These are phyloP conservation scores for Aspergillus tubingensis DNA, from an alignment of 2,329 filamentous ascomycete species.

Conservation along the genomic window DNA sequence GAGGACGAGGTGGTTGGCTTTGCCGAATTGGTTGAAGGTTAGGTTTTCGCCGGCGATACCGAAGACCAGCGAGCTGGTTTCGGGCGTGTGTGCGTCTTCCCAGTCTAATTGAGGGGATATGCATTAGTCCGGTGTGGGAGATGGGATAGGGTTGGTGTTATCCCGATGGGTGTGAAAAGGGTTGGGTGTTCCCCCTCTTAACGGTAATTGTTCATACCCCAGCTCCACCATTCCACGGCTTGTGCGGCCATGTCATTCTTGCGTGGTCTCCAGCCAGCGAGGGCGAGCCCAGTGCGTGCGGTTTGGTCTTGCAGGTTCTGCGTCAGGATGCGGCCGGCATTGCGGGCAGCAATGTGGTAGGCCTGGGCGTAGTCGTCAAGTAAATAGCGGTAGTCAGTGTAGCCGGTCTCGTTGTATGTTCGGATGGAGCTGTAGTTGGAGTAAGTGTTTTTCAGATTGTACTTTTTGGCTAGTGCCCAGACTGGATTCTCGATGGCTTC, in stretches of 20 bases:
- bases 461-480: conserved; percentile 62
- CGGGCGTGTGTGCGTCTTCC: conserved; percentile 60
- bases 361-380: conserved; percentile 54
- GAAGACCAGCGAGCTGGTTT: conserved; percentile 58
- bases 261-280: conserved; percentile 65
- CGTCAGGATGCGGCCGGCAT: conserved; percentile 59
- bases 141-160: neutral
- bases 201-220: conserved; percentile 30
- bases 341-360: conserved; percentile 50
- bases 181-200: conserved; percentile 1
- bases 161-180: neutral
- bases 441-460: conserved; percentile 56
- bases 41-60: conserved; percentile 60
- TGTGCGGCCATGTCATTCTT: conserved; percentile 56
- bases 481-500: conserved; percentile 54
- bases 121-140: neutral
- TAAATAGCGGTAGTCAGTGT: conserved; percentile 52
- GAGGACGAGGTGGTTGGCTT: conserved; percentile 62
- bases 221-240: conserved; percentile 64
- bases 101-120: conserved; percentile 47
- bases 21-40: conserved; percentile 64
- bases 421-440: conserved; percentile 61
- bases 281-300: conserved; percentile 58
- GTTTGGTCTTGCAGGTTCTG: conserved; percentile 65
- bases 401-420: conserved; percentile 63